Base-by-base conservation (phyloP, 163 green algal species). In the Picocystis sp. region DNA sequence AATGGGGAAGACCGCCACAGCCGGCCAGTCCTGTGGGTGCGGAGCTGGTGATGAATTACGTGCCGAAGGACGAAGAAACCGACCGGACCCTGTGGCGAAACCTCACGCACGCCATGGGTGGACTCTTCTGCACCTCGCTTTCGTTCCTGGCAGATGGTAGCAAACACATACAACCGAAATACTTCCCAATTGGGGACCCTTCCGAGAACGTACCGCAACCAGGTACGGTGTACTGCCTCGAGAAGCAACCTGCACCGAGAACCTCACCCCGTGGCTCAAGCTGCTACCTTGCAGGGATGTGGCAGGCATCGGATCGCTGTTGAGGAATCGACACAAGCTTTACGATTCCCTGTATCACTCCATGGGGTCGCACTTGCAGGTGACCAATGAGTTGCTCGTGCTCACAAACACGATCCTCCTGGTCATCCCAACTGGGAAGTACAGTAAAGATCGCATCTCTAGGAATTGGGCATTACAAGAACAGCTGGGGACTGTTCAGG, bases 191-290 rank as follows among this genome's bases (percentile, higher is more conserved):
- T 38, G 29, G 29, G 29, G 29, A 38, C 29, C 29, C 29, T 38
- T 38, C 8, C 29, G 29, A 38, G 29, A 38, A 38, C 29, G 29
- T 0, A 38, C 29, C 29, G 8, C 8, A 8, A 38, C 29, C 8
- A 38, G n/a, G n/a, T 79, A 79, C 52, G 82, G 67, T 2, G 48
- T 55, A 35, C 57, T 93, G 43, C 76, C 80, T 0, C 61, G 68
- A 17, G 83, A 94, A 63, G 66, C 68, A 5, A 60, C 86, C 1
- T 94, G 84, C 70, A 82, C 76, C 0, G 84, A 93, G 65, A 93
- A 93, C 55, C 64, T 94, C 15, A 86, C 78, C 3, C 82, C 84
- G 1, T 93, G 84, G 84, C 64, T 87, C 15, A 82, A 82, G 65
- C 70, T 94, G 45, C 71, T 92, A 53, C 84, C 84, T 2, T 94